These are phyloP conservation scores for Salvia miltiorrhiza DNA, from an alignment of 257 asterid genomes.

Conservation along the genomic window DNA sequence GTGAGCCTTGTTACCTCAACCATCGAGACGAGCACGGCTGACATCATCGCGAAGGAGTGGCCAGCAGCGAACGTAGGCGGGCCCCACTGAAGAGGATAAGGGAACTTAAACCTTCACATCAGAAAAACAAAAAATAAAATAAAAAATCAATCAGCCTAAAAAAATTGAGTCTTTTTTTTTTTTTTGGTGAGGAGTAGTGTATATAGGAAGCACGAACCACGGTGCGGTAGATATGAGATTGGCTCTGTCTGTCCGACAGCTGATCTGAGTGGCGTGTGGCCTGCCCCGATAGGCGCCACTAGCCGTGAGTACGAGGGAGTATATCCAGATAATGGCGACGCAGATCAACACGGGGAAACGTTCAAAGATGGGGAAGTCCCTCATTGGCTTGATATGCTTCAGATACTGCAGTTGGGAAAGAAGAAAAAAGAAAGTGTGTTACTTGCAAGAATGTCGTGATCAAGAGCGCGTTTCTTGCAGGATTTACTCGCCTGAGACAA, in stretches of 20 bases:
- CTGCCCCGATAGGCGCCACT: conserved; percentile 80
- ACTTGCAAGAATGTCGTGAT: conserved; percentile 26
- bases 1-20: conserved; percentile 68
- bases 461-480: neutral
- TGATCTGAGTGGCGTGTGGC: conserved; percentile 56
- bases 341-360: conserved; percentile 82
- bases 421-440: conserved; percentile 1
- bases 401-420: conserved; percentile 73
- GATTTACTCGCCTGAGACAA: conserved; percentile 74
- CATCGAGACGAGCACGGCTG: conserved; percentile 98
- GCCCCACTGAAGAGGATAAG: conserved; percentile 99
- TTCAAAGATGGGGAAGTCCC: conserved; percentile 93
- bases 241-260: conserved; percentile 87
- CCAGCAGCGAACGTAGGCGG: conserved; percentile 94
- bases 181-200: neutral
- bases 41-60: conserved; percentile 93
- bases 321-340: conserved; percentile 73
- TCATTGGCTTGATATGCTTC: conserved; percentile 77
- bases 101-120: conserved; percentile 77
- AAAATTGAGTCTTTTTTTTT: neutral
- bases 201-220: conserved; percentile 58
- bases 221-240: conserved; percentile 85
- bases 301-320: conserved; percentile 79
- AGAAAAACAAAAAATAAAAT: too few relatives aligned
- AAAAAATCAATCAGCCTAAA: neutral